Percentiles rank a stretch among this genome's conserved stretches.
Evolutionary conservation across 352 stramenopile genomes (phyloP).

Genomic region (Phytophthora foliorum): DNA sequence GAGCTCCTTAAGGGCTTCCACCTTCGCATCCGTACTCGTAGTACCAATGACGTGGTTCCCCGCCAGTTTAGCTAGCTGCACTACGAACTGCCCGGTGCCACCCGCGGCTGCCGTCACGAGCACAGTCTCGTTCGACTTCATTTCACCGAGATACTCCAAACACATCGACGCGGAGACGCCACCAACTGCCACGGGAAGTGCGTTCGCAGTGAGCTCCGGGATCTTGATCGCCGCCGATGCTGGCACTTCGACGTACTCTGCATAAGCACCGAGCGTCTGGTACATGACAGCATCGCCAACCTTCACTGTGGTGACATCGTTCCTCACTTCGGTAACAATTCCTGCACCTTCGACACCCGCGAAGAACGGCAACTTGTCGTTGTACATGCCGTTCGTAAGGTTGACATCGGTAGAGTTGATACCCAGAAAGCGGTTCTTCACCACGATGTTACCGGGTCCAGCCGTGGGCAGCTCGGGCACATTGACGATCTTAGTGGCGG

Average conservation of each 20-base stretch:
- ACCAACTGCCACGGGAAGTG: slow-evolving; percentile 48
- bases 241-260: slow-evolving; percentile 56
- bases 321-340: slow-evolving; percentile 41
- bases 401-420: slow-evolving; percentile 67
- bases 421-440: slow-evolving; percentile 57
- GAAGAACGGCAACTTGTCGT: slow-evolving; percentile 43
- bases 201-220: slow-evolving; percentile 24
- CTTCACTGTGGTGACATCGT: slow-evolving; percentile 32
- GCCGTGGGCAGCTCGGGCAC: slow-evolving; percentile 38
- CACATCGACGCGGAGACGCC: slow-evolving; percentile 54
- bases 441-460: slow-evolving; percentile 32
- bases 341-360: slow-evolving; percentile 56
- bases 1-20: slow-evolving; percentile 54
- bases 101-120: slow-evolving; percentile 49
- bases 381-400: slow-evolving; percentile 60
- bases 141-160: slow-evolving; percentile 39
- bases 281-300: slow-evolving; percentile 46
- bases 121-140: slow-evolving; percentile 44
- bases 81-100: slow-evolving; percentile 79
- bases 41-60: slow-evolving; percentile 65
- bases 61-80: slow-evolving; percentile 78
- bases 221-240: slow-evolving; percentile 34
- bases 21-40: slow-evolving; percentile 75
- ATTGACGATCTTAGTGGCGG: slow-evolving; percentile 47
- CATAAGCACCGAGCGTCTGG: slow-evolving; percentile 53